Evolutionary conservation across 2,329 filamentous ascomycete species (phyloP).

Genomic region (Periglandula ipomoeae): DNA sequence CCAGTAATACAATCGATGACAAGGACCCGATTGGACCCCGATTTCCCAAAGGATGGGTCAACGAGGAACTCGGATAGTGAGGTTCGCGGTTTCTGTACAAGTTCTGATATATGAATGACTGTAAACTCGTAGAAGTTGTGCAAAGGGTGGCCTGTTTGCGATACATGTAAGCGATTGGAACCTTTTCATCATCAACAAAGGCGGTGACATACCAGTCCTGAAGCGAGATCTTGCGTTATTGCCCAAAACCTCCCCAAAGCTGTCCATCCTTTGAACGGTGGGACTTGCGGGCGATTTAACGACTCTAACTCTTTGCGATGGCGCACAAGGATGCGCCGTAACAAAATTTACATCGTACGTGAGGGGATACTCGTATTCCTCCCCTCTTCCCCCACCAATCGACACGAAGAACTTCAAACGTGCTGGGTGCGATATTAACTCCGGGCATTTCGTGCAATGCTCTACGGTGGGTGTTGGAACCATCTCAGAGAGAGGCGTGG

Average conservation of each 20-base stretch:
- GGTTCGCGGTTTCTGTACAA: conserved; percentile 38
- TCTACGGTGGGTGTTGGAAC: conserved; percentile 30
- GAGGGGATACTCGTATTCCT: conserved; percentile 36
- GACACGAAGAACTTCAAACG: conserved; percentile 26
- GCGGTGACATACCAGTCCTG: conserved; percentile 32
- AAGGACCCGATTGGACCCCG: conserved; percentile 32
- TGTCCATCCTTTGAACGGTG: conserved; percentile 47
- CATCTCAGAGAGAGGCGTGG: conserved; percentile 34
- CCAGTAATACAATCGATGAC: conserved; percentile 57
- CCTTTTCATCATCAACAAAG: not conserved
- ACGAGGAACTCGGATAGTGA: conserved; percentile 38
- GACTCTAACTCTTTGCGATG: conserved; percentile 47
- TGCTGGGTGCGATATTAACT: conserved; percentile 26
- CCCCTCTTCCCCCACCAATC: conserved; percentile 29
- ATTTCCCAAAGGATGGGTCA: conserved; percentile 22
- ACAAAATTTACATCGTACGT: conserved; percentile 55
- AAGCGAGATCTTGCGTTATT: conserved; percentile 37
- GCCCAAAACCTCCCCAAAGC: conserved; percentile 34
- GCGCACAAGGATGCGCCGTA: conserved; percentile 55
- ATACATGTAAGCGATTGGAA: not conserved
- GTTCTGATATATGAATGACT: conserved; percentile 47
- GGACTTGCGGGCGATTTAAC: conserved; percentile 51
- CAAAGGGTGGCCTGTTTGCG: conserved; percentile 46
- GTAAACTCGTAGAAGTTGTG: conserved; percentile 55
- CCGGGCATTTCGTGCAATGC: conserved; percentile 20